phyloP scores from a whole-genome alignment of 495 filamentous ascomycete genomes.

The Aspergillus homomorphus region DNA sequence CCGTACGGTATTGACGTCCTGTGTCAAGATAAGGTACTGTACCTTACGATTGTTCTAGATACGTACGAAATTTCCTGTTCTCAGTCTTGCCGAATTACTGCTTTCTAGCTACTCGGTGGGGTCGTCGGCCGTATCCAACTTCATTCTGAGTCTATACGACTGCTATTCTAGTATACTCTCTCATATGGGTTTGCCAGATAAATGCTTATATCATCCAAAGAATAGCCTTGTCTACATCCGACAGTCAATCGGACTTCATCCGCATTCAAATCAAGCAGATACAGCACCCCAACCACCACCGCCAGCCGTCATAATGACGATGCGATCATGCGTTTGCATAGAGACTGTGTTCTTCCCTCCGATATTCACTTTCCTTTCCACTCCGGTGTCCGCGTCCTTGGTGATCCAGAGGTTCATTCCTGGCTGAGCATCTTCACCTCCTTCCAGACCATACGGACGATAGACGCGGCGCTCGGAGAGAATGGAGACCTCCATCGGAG shows the following conservation, averaged over 20 bases:
- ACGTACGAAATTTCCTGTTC: too few species aligned
- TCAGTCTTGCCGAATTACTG: too few species aligned
- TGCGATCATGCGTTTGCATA: conserved; percentile 81
- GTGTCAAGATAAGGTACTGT: too few species aligned
- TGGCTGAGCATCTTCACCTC: conserved; percentile 65
- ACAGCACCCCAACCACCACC: conserved; percentile 51
- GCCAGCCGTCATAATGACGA: conserved; percentile 64
- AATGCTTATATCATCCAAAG: too few species aligned
- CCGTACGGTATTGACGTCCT: too few species aligned
- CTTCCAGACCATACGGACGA: conserved; percentile 77
- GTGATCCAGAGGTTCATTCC: conserved; percentile 67
- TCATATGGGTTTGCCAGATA: too few species aligned
- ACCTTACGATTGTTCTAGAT: too few species aligned
- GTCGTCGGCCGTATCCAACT: too few species aligned
- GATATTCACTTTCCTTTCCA: conserved; percentile 73
- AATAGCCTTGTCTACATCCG: background rate
- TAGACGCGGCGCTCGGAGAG: conserved; percentile 80
- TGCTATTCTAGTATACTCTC: too few species aligned
- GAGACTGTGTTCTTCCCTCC: conserved; percentile 92
- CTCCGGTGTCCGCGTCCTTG: conserved; percentile 48
- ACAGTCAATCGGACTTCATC: background rate
- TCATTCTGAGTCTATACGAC: too few species aligned
- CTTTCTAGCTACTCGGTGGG: too few species aligned
- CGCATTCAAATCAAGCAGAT: background rate
- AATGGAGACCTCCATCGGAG: conserved; percentile 75